phyloP scores from a whole-genome alignment of 164 flowering plant genomes.

The Dillenia suffruticosa region DNA sequence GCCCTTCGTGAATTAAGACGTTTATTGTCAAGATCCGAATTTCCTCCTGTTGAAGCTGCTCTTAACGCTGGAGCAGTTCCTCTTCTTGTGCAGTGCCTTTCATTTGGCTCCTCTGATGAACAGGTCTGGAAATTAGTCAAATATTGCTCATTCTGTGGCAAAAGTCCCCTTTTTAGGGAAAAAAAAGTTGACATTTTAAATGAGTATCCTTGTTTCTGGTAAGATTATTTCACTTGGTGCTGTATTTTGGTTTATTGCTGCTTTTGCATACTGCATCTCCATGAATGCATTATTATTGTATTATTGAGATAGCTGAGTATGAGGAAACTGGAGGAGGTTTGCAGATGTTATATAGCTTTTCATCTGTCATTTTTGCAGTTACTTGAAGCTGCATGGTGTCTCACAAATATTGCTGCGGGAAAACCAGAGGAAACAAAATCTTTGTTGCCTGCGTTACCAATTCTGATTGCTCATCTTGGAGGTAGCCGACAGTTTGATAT shows the following conservation, averaged over 20 bases:
- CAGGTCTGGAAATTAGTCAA: constrained; percentile 46
- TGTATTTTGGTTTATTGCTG: too few relatives aligned
- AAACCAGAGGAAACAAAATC: constrained; percentile 88
- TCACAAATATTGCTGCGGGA: constrained; percentile 97
- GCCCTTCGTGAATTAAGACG: constrained; percentile 81
- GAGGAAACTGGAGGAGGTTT: background rate
- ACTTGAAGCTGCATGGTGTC: constrained; percentile 98
- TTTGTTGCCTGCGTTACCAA: constrained; percentile 84
- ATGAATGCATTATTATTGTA: too few relatives aligned
- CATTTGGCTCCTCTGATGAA: constrained; percentile 98
- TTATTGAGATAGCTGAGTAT: too few relatives aligned
- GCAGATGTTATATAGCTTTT: background rate
- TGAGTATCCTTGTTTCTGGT: too few relatives aligned
- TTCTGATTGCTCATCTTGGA: constrained; percentile 96
- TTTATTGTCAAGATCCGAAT: constrained; percentile 75
- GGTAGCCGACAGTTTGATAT: constrained; percentile 36
- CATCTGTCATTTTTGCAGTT: constrained; percentile 42
- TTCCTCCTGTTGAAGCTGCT: constrained; percentile 83
- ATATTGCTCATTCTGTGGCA: background rate
- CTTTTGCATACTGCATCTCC: too few relatives aligned
- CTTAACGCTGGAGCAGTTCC: constrained; percentile 76
- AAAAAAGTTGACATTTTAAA: too few relatives aligned
- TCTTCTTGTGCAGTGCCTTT: constrained; percentile 81
- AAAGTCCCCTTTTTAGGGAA: background rate
- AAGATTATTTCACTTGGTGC: too few relatives aligned